These are phyloP conservation scores for Metarhizium humberi DNA, from an alignment of 2,329 filamentous ascomycete genomes.

Conservation along the genomic window DNA sequence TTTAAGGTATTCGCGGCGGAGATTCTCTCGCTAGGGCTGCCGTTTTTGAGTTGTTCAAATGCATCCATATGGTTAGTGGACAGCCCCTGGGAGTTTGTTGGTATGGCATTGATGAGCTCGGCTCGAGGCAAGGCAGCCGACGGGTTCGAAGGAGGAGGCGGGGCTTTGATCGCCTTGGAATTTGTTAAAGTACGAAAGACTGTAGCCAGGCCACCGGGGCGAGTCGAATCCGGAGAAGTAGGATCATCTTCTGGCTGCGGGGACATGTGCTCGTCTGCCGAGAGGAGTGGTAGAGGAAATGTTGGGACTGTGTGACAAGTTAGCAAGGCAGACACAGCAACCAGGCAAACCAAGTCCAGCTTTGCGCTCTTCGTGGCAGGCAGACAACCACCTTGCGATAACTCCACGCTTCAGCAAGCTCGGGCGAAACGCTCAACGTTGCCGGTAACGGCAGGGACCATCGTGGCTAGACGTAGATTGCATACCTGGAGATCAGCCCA, in stretches of 20 bases:
- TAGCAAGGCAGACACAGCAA: not conserved
- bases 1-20: conserved; percentile 49
- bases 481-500: conserved; percentile 3
- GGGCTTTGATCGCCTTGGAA: conserved; percentile 43
- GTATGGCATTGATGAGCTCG: conserved; percentile 35
- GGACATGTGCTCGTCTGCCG: conserved; percentile 45
- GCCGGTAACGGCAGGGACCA: not conserved
- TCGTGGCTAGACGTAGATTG: not conserved
- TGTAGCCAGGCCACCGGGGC: conserved; percentile 47
- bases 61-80: conserved; percentile 44
- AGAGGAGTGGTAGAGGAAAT: conserved; percentile 2
- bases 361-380: not conserved
- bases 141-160: conserved; percentile 31
- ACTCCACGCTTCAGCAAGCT: not conserved
- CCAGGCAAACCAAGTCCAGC: too few species aligned
- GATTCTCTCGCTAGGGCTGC: conserved; percentile 42
- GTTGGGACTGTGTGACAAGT: conserved; percentile 5
- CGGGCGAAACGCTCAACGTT: not conserved
- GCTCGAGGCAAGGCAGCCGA: conserved; percentile 29
- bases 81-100: conserved; percentile 31
- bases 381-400: not conserved
- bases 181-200: conserved; percentile 55
- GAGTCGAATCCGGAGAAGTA: conserved; percentile 45
- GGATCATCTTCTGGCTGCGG: conserved; percentile 48
- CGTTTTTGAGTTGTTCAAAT: conserved; percentile 45